These are phyloP conservation scores for Heritiera littoralis DNA, from an alignment of 345 rosid species.

Conservation along the genomic window DNA sequence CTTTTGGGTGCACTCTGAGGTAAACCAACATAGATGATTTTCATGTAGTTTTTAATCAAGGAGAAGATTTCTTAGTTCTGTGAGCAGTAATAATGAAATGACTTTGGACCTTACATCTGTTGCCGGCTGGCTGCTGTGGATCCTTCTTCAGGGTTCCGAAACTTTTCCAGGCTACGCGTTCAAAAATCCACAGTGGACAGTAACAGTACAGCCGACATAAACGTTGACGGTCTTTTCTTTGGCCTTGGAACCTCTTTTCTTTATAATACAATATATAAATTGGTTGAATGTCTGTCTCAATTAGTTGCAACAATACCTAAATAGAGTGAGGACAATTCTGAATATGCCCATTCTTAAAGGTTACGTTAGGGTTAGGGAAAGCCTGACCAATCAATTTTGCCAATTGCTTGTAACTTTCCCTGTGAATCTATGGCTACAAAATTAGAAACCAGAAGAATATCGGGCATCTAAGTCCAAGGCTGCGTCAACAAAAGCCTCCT, in stretches of 20 bases:
- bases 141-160: neutral
- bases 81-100: neutral
- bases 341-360: neutral
- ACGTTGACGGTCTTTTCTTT: neutral
- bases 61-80: neutral
- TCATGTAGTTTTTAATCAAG: neutral
- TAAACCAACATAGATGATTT: too few relatives aligned
- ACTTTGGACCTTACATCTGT: constrained; percentile 19
- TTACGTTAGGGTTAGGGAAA: neutral
- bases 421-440: neutral
- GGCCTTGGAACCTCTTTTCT: neutral
- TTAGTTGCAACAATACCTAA: neutral
- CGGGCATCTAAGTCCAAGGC: neutral
- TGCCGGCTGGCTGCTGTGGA: neutral
- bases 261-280: neutral
- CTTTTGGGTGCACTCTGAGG: too few relatives aligned
- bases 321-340: neutral
- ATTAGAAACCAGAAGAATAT: neutral
- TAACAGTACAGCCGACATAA: neutral
- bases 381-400: neutral
- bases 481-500: neutral
- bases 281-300: neutral
- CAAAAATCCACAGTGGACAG: neutral
- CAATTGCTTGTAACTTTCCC: neutral
- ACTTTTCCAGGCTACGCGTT: neutral